Evolutionary conservation across 345 rosid genomes (phyloP).

Genomic region (Clarkia xantiana): DNA sequence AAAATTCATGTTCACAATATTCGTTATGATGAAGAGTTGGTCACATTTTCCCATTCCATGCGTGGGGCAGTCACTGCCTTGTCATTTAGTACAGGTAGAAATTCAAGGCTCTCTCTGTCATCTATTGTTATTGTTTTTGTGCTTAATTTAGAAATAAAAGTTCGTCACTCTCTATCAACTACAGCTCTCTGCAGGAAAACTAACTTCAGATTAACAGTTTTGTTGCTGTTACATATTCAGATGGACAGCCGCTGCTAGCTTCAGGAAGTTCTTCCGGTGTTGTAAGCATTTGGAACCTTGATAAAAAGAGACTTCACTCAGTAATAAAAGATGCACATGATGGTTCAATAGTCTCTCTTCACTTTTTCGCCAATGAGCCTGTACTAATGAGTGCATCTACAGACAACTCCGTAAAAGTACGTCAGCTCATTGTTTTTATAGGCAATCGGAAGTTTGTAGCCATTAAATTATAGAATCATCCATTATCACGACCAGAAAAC

Average conservation of each 20-base stretch:
- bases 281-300: constrained; percentile 95
- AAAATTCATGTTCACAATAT: constrained; percentile 79
- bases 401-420: constrained; percentile 93
- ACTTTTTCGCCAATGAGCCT: constrained; percentile 90
- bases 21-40: constrained; percentile 57
- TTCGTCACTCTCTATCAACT: too few species aligned
- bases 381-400: constrained; percentile 85
- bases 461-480: not conserved
- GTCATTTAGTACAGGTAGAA: constrained; percentile 69
- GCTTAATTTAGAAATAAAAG: not conserved
- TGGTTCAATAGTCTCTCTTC: constrained; percentile 57
- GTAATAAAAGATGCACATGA: constrained; percentile 93
- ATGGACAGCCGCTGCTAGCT: constrained; percentile 91
- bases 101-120: not conserved
- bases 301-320: constrained; percentile 76
- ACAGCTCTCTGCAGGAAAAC: too few species aligned
- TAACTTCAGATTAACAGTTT: not conserved
- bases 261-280: constrained; percentile 94
- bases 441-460: not conserved
- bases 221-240: constrained; percentile 20
- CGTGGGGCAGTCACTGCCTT: constrained; percentile 79
- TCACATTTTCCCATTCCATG: constrained; percentile 56
- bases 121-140: constrained; percentile 1
- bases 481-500: not conserved
- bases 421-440: constrained; percentile 7